Base-by-base conservation (phyloP, 106 monocot species). In the Allium cepa region DNA sequence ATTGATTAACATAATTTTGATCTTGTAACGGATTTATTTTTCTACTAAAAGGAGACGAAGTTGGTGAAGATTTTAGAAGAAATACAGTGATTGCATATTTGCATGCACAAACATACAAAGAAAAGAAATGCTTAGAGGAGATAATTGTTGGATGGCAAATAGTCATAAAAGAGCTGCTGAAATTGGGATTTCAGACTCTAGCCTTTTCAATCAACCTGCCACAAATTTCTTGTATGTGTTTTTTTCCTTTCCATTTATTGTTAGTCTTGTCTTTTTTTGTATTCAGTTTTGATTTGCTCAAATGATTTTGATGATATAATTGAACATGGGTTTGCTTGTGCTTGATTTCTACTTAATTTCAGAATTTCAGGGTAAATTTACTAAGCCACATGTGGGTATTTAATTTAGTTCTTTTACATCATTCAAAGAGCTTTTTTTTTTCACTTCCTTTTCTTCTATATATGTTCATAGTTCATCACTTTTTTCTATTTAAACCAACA, bases 221-320 rank as follows among this genome's bases (percentile, higher is more conserved):
- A 59, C 73, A 7, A 76, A 78, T 83, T 82, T 90, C 80, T 83
- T 81, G 80, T 82, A 81, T 28, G 26, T 11, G 11, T 72, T 12
- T 22, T 65, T 16, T 52, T 50, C 56, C 28, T 17, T 9, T 3
- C 11, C 17, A 53, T 6, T 17, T 69, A 27, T 11, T 69, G 47
- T 51, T 74, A 61, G 36, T 36, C 36, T 74, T 47, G 11, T 26
- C 46, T 8, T 62, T 49, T 46, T 53, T 61, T 56, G 63, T 10
- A 15, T 67, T 17, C 26, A 59, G 50, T 8, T 46, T 63, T 63
- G n/a, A 13, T 47, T 63, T 63, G 14, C 16, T 11, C 14, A 14
- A 22, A 2, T 17, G 45, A 0, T 63, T 63, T 63, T 63, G 45
- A 63, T 63, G 60, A 10, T 8, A 26, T 60, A 10, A 60, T 55